A percentile compares a stretch with the other conserved stretches of the same genome.
These are phyloP conservation scores for Aspergillus transmontanensis DNA, from an alignment of 2,329 filamentous ascomycete species.

Conservation along the genomic window DNA sequence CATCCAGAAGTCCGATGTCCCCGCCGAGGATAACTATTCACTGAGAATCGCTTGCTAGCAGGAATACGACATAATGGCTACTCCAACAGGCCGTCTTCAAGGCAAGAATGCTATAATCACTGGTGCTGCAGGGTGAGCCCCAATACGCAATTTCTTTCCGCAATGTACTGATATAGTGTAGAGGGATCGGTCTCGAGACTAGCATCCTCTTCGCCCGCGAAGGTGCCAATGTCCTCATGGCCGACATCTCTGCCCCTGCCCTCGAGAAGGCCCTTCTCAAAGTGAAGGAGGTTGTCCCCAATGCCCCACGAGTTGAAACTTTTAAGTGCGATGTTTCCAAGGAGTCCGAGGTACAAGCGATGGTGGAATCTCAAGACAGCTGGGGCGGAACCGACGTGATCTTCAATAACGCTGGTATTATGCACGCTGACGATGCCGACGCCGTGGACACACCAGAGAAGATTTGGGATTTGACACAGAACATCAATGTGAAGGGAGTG, in stretches of 20 bases:
- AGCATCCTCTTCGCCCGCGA: slow-evolving; percentile 86
- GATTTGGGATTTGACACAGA: slow-evolving; percentile 92
- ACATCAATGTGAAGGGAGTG: slow-evolving; percentile 97
- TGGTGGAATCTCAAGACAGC: slow-evolving; percentile 72
- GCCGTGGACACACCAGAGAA: slow-evolving; percentile 82
- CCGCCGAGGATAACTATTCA: background rate
- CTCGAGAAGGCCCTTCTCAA: slow-evolving; percentile 76
- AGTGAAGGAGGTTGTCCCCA: slow-evolving; percentile 70
- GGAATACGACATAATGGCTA: background rate
- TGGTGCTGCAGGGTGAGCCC: slow-evolving; percentile 22
- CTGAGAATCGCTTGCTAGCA: background rate
- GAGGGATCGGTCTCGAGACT: slow-evolving; percentile 92
- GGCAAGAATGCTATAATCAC: slow-evolving; percentile 27
- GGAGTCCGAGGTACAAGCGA: slow-evolving; percentile 74
- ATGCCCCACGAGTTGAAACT: slow-evolving; percentile 26
- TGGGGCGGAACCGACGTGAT: slow-evolving; percentile 90
- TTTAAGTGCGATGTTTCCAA: slow-evolving; percentile 73
- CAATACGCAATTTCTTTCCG: background rate
- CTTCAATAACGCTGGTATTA: slow-evolving; percentile 98
- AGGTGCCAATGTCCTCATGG: slow-evolving; percentile 81
- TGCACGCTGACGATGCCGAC: slow-evolving; percentile 81
- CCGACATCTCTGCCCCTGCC: slow-evolving; percentile 78
- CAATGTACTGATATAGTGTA: slow-evolving; percentile 13
- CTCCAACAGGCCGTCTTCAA: background rate
- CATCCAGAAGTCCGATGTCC: background rate